Evolutionary conservation across 768 basidiomycete species (phyloP).

Genomic region (Amanita molliuscula): DNA sequence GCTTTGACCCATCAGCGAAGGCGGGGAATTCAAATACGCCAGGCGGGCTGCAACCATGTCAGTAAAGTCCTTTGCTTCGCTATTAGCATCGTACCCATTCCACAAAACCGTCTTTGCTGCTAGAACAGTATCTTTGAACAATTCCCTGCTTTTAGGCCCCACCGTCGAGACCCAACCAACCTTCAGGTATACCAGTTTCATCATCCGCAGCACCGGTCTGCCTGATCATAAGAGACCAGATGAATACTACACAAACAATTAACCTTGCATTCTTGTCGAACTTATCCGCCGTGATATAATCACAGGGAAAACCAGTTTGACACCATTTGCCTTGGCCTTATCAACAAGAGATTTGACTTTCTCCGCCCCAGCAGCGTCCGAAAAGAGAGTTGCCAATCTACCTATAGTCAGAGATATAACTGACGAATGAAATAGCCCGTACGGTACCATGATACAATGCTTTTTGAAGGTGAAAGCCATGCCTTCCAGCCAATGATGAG

Average conservation of each 20-base stretch:
- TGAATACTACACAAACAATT: slow-evolving; percentile 11
- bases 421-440: slow-evolving; percentile 13
- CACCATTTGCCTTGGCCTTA: slow-evolving; percentile 86
- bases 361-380: slow-evolving; percentile 76
- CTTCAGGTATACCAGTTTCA: slow-evolving; percentile 78
- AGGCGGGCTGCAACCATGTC: slow-evolving; percentile 53
- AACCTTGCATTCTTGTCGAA: slow-evolving; percentile 84
- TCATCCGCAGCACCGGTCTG: slow-evolving; percentile 74
- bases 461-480: slow-evolving; percentile 99
- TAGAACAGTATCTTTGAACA: slow-evolving; percentile 72
- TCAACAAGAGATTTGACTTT: slow-evolving; percentile 78
- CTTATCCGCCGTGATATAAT: slow-evolving; percentile 91
- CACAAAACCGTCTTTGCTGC: slow-evolving; percentile 94
- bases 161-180: slow-evolving; percentile 95
- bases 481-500: slow-evolving; percentile 94
- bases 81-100: slow-evolving; percentile 59
- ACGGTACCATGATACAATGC: slow-evolving; percentile 62
- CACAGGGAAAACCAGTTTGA: slow-evolving; percentile 95
- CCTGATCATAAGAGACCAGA: not conserved
- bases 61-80: not conserved
- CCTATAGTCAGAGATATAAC: slow-evolving; percentile 3
- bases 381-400: slow-evolving; percentile 95
- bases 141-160: slow-evolving; percentile 72
- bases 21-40: slow-evolving; percentile 96
- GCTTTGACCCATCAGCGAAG: slow-evolving; percentile 79